Evolutionary conservation across 2,329 filamentous ascomycete species (phyloP).

Genomic region (Colletotrichum scovillei): DNA sequence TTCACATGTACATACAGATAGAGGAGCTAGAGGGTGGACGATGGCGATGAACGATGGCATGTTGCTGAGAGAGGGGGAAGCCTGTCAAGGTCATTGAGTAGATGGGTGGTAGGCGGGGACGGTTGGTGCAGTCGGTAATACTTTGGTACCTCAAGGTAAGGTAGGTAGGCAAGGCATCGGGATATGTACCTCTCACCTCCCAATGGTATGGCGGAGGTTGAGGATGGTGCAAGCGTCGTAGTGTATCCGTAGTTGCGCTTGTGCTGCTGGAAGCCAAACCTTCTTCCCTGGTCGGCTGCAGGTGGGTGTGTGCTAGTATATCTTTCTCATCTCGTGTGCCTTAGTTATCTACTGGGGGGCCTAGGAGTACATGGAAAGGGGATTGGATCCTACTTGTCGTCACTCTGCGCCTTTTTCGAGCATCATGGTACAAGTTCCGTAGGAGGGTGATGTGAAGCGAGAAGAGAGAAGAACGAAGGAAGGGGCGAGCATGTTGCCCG

Average conservation of each 20-base stretch:
- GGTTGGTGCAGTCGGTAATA: neutral
- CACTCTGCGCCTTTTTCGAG: neutral
- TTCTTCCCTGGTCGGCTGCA: constrained; percentile 24
- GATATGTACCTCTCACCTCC: neutral
- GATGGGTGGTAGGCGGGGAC: neutral
- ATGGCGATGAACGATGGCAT: neutral
- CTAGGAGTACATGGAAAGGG: neutral
- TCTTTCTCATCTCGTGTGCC: constrained; percentile 20
- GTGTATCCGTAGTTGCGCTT: constrained; percentile 7
- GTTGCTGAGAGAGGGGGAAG: neutral
- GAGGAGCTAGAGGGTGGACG: neutral
- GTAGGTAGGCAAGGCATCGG: neutral
- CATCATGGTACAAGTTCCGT: too few relatives aligned
- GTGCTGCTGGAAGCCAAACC: constrained; percentile 6
- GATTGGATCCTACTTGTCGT: neutral
- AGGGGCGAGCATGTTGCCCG: neutral
- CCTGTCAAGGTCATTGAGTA: neutral
- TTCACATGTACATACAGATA: too few relatives aligned
- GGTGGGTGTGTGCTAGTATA: constrained; percentile 10
- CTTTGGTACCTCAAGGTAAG: too few relatives aligned
- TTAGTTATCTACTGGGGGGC: neutral
- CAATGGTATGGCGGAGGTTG: neutral
- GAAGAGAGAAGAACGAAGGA: neutral
- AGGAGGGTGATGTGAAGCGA: neutral
- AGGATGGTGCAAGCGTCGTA: neutral